Conservation (phyloP, 352 stramenopile genomes). For the Albugo laibachii region DNA sequence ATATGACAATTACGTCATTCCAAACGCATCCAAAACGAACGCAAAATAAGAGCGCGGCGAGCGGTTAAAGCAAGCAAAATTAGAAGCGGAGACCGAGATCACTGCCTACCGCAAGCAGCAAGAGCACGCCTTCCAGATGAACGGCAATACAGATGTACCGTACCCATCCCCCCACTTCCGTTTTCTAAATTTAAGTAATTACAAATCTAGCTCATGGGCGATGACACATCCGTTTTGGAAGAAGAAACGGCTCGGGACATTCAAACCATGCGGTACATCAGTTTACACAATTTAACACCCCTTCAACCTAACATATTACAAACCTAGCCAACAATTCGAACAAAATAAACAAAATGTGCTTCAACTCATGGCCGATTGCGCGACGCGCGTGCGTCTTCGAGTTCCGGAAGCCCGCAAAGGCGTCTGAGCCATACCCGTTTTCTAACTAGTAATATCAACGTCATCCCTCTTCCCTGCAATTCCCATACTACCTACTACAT, state of each 20-base stretch:
- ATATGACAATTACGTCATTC: too few species aligned
- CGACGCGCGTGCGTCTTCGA: conserved; percentile 34
- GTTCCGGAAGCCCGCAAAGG: conserved; percentile 44
- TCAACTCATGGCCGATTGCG: conserved; percentile 56
- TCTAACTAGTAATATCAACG: too few species aligned
- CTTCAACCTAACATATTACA: neutral
- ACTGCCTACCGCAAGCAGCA: conserved; percentile 71
- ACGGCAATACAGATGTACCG: conserved; percentile 55
- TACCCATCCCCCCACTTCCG: neutral
- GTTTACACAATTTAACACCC: neutral
- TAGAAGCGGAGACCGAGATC: conserved; percentile 71
- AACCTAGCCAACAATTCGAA: conserved; percentile 27
- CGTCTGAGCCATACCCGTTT: too few species aligned
- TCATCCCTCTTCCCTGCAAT: too few species aligned
- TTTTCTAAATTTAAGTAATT: neutral
- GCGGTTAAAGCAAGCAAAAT: conserved; percentile 74
- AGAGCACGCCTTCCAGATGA: conserved; percentile 75
- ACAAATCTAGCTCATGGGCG: conserved; percentile 36
- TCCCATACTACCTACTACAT: too few species aligned
- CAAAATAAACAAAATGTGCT: conserved; percentile 49
- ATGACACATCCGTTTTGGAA: conserved; percentile 55
- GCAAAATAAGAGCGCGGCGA: conserved; percentile 59
- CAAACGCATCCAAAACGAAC: too few species aligned
- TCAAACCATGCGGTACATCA: conserved; percentile 52
- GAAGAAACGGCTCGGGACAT: conserved; percentile 62